Conservation (phyloP, 2,329 filamentous ascomycete genomes). For the Trichoderma polysporum region DNA sequence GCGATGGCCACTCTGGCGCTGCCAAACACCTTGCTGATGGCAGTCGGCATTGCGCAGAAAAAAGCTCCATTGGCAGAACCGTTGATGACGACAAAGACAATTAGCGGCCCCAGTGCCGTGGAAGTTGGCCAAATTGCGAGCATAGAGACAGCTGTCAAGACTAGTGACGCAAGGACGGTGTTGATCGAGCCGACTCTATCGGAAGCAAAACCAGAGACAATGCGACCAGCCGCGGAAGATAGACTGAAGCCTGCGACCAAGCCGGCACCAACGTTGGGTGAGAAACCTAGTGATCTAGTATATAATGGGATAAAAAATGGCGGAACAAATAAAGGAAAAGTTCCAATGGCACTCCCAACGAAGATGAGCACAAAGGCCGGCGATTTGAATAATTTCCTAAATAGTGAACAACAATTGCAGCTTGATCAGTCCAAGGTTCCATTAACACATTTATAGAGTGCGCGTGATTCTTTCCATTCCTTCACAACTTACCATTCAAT, state of each 20-base stretch:
- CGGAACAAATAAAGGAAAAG: constrained; percentile 59
- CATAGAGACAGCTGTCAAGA: constrained; percentile 54
- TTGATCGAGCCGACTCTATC: constrained; percentile 55
- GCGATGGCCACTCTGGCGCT: constrained; percentile 52
- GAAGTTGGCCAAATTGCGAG: constrained; percentile 59
- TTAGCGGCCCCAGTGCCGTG: constrained; percentile 50
- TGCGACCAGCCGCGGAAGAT: constrained; percentile 54
- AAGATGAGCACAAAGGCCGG: constrained; percentile 52
- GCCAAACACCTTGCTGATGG: constrained; percentile 57
- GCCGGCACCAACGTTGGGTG: constrained; percentile 49
- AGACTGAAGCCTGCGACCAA: constrained; percentile 60
- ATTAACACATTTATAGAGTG: no score
- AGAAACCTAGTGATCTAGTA: constrained; percentile 50
- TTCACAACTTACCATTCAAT: constrained; percentile 8
- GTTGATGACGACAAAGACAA: constrained; percentile 57
- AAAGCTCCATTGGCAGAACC: constrained; percentile 59
- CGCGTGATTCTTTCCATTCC: neutral
- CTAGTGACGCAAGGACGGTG: constrained; percentile 48
- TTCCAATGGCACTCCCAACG: constrained; percentile 51
- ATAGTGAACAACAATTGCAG: neutral
- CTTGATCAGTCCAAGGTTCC: neutral
- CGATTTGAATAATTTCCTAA: constrained; percentile 51
- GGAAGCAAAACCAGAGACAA: constrained; percentile 51
- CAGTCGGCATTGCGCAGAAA: constrained; percentile 61
- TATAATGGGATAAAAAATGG: constrained; percentile 60